These are phyloP conservation scores for Colletotrichum musicola DNA, from an alignment of 2,329 filamentous ascomycete species.

Conservation along the genomic window DNA sequence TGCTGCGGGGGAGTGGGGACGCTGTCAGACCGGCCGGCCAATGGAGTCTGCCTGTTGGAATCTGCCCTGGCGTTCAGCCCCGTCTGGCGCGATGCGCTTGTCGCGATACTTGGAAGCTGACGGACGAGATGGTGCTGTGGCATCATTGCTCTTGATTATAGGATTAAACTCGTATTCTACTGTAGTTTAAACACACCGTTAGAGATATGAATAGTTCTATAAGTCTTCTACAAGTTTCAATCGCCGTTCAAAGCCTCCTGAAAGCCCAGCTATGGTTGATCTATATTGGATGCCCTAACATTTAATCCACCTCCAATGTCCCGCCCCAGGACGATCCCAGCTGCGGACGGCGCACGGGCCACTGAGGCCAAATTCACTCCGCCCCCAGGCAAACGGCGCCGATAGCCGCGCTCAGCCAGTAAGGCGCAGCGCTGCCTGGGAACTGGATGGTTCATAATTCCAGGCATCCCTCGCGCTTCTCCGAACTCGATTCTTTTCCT, in stretches of 20 bases:
- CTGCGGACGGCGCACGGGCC: constrained; percentile 22
- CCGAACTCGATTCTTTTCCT: constrained; percentile 2
- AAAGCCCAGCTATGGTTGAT: not conserved
- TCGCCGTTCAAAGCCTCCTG: not conserved
- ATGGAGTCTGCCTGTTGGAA: not conserved
- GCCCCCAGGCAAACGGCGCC: constrained; percentile 26
- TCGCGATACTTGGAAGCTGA: not conserved
- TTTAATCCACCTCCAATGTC: constrained; percentile 19
- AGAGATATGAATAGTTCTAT: no score
- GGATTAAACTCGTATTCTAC: no score
- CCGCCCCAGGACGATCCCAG: not conserved
- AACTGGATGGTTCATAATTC: constrained; percentile 36
- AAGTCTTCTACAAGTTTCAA: not conserved
- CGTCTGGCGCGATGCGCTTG: not conserved
- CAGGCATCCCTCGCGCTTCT: constrained; percentile 37
- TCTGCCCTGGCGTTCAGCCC: constrained; percentile 33
- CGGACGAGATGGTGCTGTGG: not conserved
- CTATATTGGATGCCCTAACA: not conserved
- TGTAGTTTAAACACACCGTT: no score
- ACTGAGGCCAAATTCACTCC: constrained; percentile 39
- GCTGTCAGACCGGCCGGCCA: not conserved
- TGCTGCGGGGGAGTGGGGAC: not conserved
- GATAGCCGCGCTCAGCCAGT: constrained; percentile 15
- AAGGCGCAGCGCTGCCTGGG: constrained; percentile 12
- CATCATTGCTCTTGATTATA: no score